Conservation (phyloP, 345 rosid genomes). For the Tarenaya hassleriana region DNA sequence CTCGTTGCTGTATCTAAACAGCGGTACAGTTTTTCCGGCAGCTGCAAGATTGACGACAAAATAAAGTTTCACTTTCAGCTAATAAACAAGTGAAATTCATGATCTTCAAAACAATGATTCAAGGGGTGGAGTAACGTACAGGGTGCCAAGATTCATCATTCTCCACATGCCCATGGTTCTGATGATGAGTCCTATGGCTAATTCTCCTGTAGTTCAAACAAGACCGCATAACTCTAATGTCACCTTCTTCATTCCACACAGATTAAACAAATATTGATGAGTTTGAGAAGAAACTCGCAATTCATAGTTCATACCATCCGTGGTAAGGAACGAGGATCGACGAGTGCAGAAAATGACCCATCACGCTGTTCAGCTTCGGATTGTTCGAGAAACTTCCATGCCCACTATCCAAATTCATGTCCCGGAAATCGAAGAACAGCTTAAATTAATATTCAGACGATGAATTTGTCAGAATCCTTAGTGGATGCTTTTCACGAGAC, state of each 20-base stretch:
- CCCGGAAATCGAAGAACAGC: too few relatives aligned
- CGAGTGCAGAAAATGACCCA: conserved; percentile 84
- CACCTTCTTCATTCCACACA: background rate
- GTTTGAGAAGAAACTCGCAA: conserved; percentile 20
- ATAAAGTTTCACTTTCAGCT: background rate
- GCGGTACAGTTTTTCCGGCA: conserved; percentile 64
- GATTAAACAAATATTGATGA: background rate
- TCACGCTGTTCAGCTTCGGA: conserved; percentile 60
- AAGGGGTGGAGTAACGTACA: conserved; percentile 24
- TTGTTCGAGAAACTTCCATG: conserved; percentile 87
- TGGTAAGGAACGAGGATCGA: conserved; percentile 88
- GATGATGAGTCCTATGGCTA: conserved; percentile 94
- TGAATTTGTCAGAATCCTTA: too few relatives aligned
- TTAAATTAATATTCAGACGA: too few relatives aligned
- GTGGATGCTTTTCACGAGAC: too few relatives aligned
- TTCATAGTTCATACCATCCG: conserved; percentile 52
- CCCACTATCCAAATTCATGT: conserved; percentile 37
- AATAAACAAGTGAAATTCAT: background rate
- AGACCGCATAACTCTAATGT: background rate
- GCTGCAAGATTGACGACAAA: conserved; percentile 33
- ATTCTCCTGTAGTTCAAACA: conserved; percentile 80
- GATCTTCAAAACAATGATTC: too few relatives aligned
- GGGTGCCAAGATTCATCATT: conserved; percentile 97
- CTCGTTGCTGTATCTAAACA: conserved; percentile 37
- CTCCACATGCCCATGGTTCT: conserved; percentile 92